Evolutionary conservation across 257 asterid species (phyloP), one percentile per base, ranked within the genome.

Genomic region (Anisodus acutangulus): DNA sequence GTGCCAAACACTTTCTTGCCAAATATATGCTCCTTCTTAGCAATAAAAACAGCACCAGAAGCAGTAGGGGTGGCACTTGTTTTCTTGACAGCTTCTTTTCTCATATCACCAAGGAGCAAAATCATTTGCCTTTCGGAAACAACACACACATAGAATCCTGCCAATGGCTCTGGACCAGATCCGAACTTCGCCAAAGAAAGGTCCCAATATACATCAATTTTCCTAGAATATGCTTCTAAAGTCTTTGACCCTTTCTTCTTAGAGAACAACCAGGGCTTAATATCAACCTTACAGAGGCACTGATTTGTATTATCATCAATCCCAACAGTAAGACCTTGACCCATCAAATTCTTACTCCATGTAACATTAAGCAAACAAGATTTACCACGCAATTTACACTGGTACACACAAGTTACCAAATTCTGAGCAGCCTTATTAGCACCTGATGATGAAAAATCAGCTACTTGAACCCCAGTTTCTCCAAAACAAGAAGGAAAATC

Each of bases 401-500:
- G 90, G 85, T 90, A 90, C 1, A 86, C 86, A 82, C 86, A 87
- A 78, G 87, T 84, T 15, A 86, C 92, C 88, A 90, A 81, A 86
- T 88, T 90, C 83, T 90, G 92, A 5, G 88, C 87, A 43, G 82
- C 89, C 82, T 83, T 90, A 68, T 83, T 87, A 62, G 68, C 79
- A 81, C 82, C 83, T 71, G 92, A 86, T n/a, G 89, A 90, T 60
- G 92, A 87, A 83, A 86, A 85, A 82, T 90, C 92, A 55, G 91
- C 92, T 60, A 90, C 92, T 83, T 90, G 92, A 84, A 90, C 91
- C 80, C 92, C 92, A 84, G 85, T 90, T 88, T 90, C 92, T 55
- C 91, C 91, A 84, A 90, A 90, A 86, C 92, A 90, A 58, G 92
- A 88, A 87, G 92, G 92, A 49, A 90, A 90, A 83, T 90, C 92